Percentiles rank a stretch among this genome's conserved stretches.
phyloP scores from a whole-genome alignment of 2,329 filamentous ascomycete species.

The Podosphaera xanthii region DNA sequence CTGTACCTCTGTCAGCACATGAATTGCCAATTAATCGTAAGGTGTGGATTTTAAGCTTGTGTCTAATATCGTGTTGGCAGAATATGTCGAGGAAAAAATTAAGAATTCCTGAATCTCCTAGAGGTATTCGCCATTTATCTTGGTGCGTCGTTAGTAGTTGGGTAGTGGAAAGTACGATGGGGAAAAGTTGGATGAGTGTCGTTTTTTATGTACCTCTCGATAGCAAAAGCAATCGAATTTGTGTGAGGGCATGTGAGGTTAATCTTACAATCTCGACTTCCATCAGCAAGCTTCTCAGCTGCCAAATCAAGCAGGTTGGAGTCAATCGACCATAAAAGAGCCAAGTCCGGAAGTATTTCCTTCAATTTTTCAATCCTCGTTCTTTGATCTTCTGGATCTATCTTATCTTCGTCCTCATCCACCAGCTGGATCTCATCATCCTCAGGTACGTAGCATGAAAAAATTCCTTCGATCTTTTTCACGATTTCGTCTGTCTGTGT shows the following conservation, averaged over 20 bases:
- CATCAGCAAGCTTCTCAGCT: constrained; percentile 30
- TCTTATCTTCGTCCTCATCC: constrained; percentile 7
- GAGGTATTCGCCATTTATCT: constrained; percentile 33
- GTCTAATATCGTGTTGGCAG: constrained; percentile 18
- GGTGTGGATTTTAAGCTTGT: constrained; percentile 27
- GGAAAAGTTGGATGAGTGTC: not conserved
- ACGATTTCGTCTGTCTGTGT: constrained; percentile 3
- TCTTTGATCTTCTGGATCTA: constrained; percentile 13
- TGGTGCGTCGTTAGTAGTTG: not conserved
- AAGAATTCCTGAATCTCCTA: constrained; percentile 34
- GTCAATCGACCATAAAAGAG: constrained; percentile 20
- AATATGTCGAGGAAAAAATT: constrained; percentile 30
- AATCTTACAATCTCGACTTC: constrained; percentile 29
- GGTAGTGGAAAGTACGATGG: not conserved
- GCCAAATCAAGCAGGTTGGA: constrained; percentile 23
- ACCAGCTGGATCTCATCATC: constrained; percentile 4
- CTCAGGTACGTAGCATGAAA: constrained; percentile 6
- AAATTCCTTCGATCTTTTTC: constrained; percentile 7
- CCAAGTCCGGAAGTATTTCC: constrained; percentile 7
- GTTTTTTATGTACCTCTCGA: not conserved
- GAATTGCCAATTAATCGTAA: constrained; percentile 38
- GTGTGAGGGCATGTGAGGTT: not conserved
- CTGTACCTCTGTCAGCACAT: constrained; percentile 34
- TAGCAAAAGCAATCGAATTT: not conserved
- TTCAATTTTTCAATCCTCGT: constrained; percentile 13